These are phyloP conservation scores for Nelumbo lutea DNA, from an alignment of 164 flowering plant species.

Conservation along the genomic window DNA sequence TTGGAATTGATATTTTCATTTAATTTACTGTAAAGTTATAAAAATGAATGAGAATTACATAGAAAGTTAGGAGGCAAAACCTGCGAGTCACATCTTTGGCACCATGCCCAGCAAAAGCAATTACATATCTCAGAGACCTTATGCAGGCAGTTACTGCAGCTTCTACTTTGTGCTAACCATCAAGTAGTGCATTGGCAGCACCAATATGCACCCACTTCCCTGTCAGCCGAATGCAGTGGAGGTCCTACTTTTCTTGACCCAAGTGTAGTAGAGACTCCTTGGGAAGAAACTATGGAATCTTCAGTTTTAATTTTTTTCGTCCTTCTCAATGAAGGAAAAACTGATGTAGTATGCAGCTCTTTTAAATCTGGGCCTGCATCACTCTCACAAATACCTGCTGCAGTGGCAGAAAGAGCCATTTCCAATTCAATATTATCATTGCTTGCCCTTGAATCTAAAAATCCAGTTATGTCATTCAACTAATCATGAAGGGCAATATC, in stretches of 20 bases:
- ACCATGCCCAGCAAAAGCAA: conserved; percentile 92
- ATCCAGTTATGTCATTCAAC: neutral
- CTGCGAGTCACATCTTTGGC: conserved; percentile 99
- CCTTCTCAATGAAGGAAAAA: conserved; percentile 22
- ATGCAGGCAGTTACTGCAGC: conserved; percentile 79
- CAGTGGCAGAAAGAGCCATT: conserved; percentile 85
- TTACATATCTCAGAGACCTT: conserved; percentile 78
- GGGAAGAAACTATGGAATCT: conserved; percentile 31
- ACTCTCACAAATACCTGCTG: conserved; percentile 24
- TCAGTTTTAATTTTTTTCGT: conserved; percentile 39
- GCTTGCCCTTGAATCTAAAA: too few relatives aligned
- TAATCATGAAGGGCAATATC: conserved; percentile 10
- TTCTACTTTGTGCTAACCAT: conserved; percentile 82
- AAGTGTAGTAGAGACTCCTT: conserved; percentile 64
- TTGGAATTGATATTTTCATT: too few relatives aligned
- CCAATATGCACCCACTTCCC: conserved; percentile 98
- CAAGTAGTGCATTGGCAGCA: conserved; percentile 71
- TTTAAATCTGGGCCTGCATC: conserved; percentile 12
- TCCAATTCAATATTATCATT: conserved; percentile 47
- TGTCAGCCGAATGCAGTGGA: conserved; percentile 86
- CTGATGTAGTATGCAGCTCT: conserved; percentile 4
- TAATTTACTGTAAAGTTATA: neutral
- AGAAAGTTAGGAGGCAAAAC: conserved; percentile 27
- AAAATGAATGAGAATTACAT: neutral
- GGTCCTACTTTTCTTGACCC: conserved; percentile 79